These are phyloP conservation scores for Cercophora sp. DNA, from an alignment of 495 filamentous ascomycete species.

Conservation along the genomic window DNA sequence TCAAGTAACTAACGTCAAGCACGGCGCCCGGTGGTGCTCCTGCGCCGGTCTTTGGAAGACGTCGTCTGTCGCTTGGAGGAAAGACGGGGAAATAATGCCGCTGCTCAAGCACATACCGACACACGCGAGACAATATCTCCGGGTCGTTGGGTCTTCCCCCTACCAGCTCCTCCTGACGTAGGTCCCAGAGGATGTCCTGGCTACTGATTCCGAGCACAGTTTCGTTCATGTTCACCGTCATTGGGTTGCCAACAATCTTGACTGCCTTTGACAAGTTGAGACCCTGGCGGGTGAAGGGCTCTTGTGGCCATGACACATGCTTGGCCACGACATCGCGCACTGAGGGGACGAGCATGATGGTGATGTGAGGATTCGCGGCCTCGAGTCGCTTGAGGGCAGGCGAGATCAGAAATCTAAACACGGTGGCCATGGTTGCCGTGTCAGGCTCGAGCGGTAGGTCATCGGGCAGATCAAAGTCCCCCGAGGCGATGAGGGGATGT, in stretches of 20 bases:
- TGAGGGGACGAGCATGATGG: conserved; percentile 78
- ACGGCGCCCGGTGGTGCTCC: conserved; percentile 62
- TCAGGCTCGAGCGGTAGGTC: conserved; percentile 65
- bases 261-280: conserved; percentile 70
- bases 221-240: conserved; percentile 83
- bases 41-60: conserved; percentile 60
- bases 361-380: conserved; percentile 66
- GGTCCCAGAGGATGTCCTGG: conserved; percentile 77
- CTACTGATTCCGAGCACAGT: conserved; percentile 71
- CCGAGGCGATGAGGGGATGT: conserved; percentile 82
- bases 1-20: conserved; percentile 80
- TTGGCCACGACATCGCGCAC: conserved; percentile 79
- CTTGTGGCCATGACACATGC: conserved; percentile 90
- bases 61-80: conserved; percentile 65
- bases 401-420: conserved; percentile 78
- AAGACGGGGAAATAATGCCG: conserved; percentile 86
- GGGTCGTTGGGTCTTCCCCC: conserved; percentile 47
- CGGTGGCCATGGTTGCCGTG: conserved; percentile 69
- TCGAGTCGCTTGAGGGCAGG: conserved; percentile 61
- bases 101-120: conserved; percentile 77
- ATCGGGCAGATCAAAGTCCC: conserved; percentile 85
- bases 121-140: conserved; percentile 61
- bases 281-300: conserved; percentile 64
- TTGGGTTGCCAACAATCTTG: conserved; percentile 78
- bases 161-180: conserved; percentile 71